Percentiles rank a stretch among this genome's conserved stretches.
These are phyloP conservation scores for Cercospora sp. DNA, from an alignment of 2,329 filamentous ascomycete genomes.

Conservation along the genomic window DNA sequence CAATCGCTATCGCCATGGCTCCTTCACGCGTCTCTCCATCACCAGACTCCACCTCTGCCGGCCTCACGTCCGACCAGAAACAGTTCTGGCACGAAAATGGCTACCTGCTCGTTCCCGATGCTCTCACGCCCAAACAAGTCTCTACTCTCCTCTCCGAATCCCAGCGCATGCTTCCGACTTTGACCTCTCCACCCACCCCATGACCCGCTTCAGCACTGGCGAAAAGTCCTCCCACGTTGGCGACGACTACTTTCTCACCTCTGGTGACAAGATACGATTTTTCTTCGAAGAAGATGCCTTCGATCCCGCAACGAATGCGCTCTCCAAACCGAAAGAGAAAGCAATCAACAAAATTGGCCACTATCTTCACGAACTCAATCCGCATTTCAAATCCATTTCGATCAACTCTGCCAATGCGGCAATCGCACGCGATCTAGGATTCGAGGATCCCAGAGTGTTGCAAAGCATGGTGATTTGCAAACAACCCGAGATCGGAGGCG, in stretches of 20 bases:
- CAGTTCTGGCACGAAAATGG: slow-evolving; percentile 73
- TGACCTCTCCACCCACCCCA: slow-evolving; percentile 77
- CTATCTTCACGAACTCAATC: slow-evolving; percentile 51
- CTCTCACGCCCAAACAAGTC: slow-evolving; percentile 67
- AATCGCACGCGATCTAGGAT: slow-evolving; percentile 72
- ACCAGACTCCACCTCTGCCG: slow-evolving; percentile 38
- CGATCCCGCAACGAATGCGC: slow-evolving; percentile 55
- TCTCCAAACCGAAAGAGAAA: slow-evolving; percentile 75
- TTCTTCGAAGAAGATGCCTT: slow-evolving; percentile 98
- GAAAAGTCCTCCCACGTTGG: slow-evolving; percentile 75
- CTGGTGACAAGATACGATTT: slow-evolving; percentile 89
- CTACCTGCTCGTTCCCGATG: slow-evolving; percentile 83
- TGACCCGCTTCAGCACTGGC: slow-evolving; percentile 92
- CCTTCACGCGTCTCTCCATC: slow-evolving; percentile 36
- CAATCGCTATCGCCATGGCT: slow-evolving; percentile 17
- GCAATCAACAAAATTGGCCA: slow-evolving; percentile 74
- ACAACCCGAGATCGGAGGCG: slow-evolving; percentile 91
- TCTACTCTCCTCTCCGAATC: slow-evolving; percentile 72
- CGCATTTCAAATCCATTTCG: slow-evolving; percentile 52
- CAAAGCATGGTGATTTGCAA: slow-evolving; percentile 99
- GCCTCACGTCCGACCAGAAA: slow-evolving; percentile 70
- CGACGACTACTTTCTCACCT: slow-evolving; percentile 89
- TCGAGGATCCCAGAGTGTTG: slow-evolving; percentile 72
- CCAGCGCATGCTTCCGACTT: slow-evolving; percentile 72
- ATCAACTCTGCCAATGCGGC: slow-evolving; percentile 58